Percentiles rank a stretch among this genome's conserved stretches.
phyloP scores from a whole-genome alignment of 371 early-diverging fungal genomes.

The Lichtheimia ramosa region DNA sequence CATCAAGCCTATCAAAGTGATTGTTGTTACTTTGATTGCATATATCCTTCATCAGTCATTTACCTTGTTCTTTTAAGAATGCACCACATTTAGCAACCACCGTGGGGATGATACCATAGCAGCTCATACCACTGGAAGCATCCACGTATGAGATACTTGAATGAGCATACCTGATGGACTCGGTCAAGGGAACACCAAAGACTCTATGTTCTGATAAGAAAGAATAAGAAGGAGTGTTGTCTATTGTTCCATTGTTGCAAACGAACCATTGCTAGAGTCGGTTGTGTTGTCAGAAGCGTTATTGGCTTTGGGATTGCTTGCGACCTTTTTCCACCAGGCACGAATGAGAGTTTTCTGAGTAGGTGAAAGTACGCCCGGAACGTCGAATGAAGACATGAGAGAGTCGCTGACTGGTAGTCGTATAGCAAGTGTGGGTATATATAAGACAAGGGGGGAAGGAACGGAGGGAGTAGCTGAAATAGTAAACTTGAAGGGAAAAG shows the following conservation, averaged over 20 bases:
- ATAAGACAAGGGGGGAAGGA: too few relatives aligned
- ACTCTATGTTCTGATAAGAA: constrained; percentile 25
- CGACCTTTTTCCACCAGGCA: constrained; percentile 46
- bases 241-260: constrained; percentile 9
- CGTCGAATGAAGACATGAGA: constrained; percentile 22
- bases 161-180: constrained; percentile 40
- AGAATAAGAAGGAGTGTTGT: not conserved
- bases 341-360: constrained; percentile 29
- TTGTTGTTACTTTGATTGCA: not conserved
- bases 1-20: constrained; percentile 19
- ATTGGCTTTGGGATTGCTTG: constrained; percentile 14
- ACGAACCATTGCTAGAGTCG: constrained; percentile 13
- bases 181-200: constrained; percentile 36
- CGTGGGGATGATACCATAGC: constrained; percentile 52
- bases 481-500: too few relatives aligned
- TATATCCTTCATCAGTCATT: not conserved
- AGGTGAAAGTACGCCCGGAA: constrained; percentile 24
- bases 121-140: constrained; percentile 17
- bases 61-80: constrained; percentile 57
- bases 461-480: too few relatives aligned
- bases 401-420: too few relatives aligned
- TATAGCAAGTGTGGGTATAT: too few relatives aligned
- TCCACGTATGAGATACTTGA: constrained; percentile 38
- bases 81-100: constrained; percentile 60
- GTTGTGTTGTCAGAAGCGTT: constrained; percentile 8